These are phyloP conservation scores for Hypsizygus ulmarius DNA, from an alignment of 1,284 basidiomycete genomes.

Conservation along the genomic window DNA sequence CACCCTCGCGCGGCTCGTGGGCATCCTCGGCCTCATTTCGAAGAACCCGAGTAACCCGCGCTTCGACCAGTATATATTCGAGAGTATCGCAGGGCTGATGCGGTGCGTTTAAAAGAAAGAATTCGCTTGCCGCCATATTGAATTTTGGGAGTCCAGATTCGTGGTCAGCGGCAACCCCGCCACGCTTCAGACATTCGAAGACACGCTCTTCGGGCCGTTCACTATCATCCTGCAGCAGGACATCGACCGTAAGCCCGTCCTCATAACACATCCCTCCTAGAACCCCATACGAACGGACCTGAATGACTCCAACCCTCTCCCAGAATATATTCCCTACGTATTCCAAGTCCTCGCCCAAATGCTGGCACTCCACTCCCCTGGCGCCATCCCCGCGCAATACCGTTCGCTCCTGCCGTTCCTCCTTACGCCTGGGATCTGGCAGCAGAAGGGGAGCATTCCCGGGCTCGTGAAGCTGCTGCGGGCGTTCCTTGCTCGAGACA, in stretches of 20 bases:
- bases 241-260: conserved; percentile 70
- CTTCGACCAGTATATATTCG: conserved; percentile 97
- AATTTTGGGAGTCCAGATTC: conserved; percentile 51
- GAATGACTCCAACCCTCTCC: neutral
- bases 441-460: conserved; percentile 94
- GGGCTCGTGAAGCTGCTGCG: conserved; percentile 88
- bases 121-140: too few relatives aligned
- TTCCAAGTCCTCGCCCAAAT: conserved; percentile 98
- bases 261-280: too few relatives aligned
- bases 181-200: conserved; percentile 77
- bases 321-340: conserved; percentile 96
- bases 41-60: conserved; percentile 97
- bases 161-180: conserved; percentile 69
- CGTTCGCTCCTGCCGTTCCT: conserved; percentile 79
- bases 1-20: conserved; percentile 75
- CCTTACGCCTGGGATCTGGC: conserved; percentile 87
- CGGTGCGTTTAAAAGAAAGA: conserved; percentile 60
- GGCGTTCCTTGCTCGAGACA: conserved; percentile 80
- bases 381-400: conserved; percentile 73
- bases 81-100: conserved; percentile 90
- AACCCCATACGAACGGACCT: too few relatives aligned
- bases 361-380: conserved; percentile 75
- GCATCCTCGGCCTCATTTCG: conserved; percentile 83
- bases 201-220: conserved; percentile 83
- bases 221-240: conserved; percentile 89